These are phyloP conservation scores for Verbascum thapsus DNA, from an alignment of 257 asterid genomes.

Conservation along the genomic window DNA sequence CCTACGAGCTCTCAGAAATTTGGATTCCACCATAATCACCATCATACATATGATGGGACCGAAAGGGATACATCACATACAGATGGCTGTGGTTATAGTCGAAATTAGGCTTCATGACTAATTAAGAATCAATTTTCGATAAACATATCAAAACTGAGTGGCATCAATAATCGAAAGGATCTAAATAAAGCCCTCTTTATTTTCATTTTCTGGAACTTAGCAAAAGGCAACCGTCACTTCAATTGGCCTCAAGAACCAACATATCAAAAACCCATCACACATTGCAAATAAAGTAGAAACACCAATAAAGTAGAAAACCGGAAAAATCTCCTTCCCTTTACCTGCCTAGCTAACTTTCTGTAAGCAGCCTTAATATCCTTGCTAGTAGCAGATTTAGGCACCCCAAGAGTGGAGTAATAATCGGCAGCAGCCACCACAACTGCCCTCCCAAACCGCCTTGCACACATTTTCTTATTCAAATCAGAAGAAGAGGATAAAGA, in stretches of 20 bases:
- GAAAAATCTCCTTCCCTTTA: conserved; percentile 32
- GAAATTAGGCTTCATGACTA: too few species aligned
- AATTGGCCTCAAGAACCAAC: not conserved
- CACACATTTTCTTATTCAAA: conserved; percentile 52
- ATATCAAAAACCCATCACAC: not conserved
- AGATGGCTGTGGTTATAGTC: too few species aligned
- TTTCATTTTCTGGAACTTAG: not conserved
- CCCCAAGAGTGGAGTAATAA: conserved; percentile 94
- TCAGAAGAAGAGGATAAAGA: conserved; percentile 57
- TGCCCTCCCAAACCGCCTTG: conserved; percentile 65
- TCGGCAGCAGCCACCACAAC: conserved; percentile 85
- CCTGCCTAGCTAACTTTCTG: conserved; percentile 96
- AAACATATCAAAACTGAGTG: too few species aligned
- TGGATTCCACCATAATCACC: too few species aligned
- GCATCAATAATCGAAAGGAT: too few species aligned
- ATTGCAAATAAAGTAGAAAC: not conserved
- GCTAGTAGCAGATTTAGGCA: conserved; percentile 74
- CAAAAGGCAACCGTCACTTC: not conserved
- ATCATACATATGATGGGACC: too few species aligned
- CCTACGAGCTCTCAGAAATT: too few species aligned
- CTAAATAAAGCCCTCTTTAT: too few species aligned
- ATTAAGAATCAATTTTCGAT: too few species aligned
- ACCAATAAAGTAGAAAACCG: conserved; percentile 6
- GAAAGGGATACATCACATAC: too few species aligned
- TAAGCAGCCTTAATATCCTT: conserved; percentile 97